Evolutionary conservation across 306 rosid genomes (phyloP).

Genomic region (Castanea crenata): DNA sequence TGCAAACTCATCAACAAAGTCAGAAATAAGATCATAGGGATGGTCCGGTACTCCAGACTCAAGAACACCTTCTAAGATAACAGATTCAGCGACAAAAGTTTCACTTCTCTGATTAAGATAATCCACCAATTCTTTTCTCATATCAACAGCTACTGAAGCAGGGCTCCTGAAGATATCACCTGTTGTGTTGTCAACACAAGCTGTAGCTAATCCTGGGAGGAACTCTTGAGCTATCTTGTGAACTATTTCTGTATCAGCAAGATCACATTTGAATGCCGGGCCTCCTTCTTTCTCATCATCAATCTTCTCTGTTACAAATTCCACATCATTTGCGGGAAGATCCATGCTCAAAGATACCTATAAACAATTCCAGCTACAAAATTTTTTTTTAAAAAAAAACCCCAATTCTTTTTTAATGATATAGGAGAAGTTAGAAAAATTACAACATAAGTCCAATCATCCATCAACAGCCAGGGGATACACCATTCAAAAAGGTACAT

Average conservation of each 20-base stretch:
- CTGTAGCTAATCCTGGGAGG: slow-evolving; percentile 72
- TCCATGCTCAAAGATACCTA: slow-evolving; percentile 51
- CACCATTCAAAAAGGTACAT: too few species aligned
- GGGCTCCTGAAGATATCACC: slow-evolving; percentile 69
- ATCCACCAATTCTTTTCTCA: slow-evolving; percentile 79
- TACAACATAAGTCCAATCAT: too few species aligned
- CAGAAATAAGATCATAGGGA: slow-evolving; percentile 71
- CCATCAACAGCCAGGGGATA: too few species aligned
- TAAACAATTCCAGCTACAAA: slow-evolving; percentile 19
- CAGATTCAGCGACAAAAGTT: slow-evolving; percentile 63
- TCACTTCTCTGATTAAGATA: slow-evolving; percentile 64
- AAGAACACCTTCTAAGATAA: slow-evolving; percentile 54
- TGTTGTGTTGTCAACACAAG: slow-evolving; percentile 76
- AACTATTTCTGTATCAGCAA: slow-evolving; percentile 58
- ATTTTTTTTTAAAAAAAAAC: too few species aligned
- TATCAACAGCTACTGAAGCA: slow-evolving; percentile 62
- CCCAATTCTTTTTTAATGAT: too few species aligned
- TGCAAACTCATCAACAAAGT: slow-evolving; percentile 72
- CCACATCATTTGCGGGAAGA: slow-evolving; percentile 38
- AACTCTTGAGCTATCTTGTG: slow-evolving; percentile 73
- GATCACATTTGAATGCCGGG: slow-evolving; percentile 51
- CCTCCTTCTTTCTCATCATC: slow-evolving; percentile 50
- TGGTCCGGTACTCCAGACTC: slow-evolving; percentile 53
- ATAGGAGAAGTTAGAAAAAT: not conserved
- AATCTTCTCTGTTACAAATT: slow-evolving; percentile 57